Percentiles rank a stretch among this genome's conserved stretches.
Evolutionary conservation across 1,139 yeast species (phyloP).

Genomic region (Scheffersomyces segobiensis): DNA sequence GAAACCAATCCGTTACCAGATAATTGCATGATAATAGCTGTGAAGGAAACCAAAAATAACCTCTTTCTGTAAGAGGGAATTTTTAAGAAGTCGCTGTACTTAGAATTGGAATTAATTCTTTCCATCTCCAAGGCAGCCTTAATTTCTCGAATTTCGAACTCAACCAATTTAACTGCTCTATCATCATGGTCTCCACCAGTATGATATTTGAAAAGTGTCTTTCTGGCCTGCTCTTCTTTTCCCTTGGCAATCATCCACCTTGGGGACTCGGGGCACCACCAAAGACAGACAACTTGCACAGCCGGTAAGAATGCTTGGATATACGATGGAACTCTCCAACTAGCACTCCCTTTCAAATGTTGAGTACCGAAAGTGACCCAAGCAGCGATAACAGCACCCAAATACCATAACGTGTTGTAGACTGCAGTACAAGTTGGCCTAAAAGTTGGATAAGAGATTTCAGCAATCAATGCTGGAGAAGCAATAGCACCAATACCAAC

Average conservation of each 20-base stretch:
- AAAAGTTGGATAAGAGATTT: conserved; percentile 4
- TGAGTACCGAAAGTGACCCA: conserved; percentile 55
- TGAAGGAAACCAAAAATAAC: conserved; percentile 7
- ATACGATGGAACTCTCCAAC: conserved; percentile 52
- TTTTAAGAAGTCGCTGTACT: conserved; percentile 35
- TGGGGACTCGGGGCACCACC: conserved; percentile 49
- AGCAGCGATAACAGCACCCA: conserved; percentile 49
- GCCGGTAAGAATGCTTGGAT: conserved; percentile 43
- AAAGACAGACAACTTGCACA: conserved; percentile 24
- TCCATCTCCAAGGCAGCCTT: conserved; percentile 39
- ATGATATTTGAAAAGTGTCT: conserved; percentile 38
- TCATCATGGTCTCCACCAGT: conserved; percentile 34
- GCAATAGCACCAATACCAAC: conserved; percentile 1
- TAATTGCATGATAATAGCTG: conserved; percentile 12
- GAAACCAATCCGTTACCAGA: conserved; percentile 16
- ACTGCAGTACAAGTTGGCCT: conserved; percentile 2
- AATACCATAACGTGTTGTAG: conserved; percentile 6
- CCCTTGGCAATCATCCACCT: conserved; percentile 41
- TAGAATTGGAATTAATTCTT: conserved; percentile 22
- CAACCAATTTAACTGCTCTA: conserved; percentile 35
- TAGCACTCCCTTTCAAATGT: conserved; percentile 23
- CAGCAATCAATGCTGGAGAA: conserved; percentile 5
- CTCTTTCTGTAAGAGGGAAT: conserved; percentile 9
- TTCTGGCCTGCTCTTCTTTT: conserved; percentile 32
- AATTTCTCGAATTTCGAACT: conserved; percentile 48